Base-by-base conservation (phyloP, 495 filamentous ascomycete species). In the Lepraria neglecta region DNA sequence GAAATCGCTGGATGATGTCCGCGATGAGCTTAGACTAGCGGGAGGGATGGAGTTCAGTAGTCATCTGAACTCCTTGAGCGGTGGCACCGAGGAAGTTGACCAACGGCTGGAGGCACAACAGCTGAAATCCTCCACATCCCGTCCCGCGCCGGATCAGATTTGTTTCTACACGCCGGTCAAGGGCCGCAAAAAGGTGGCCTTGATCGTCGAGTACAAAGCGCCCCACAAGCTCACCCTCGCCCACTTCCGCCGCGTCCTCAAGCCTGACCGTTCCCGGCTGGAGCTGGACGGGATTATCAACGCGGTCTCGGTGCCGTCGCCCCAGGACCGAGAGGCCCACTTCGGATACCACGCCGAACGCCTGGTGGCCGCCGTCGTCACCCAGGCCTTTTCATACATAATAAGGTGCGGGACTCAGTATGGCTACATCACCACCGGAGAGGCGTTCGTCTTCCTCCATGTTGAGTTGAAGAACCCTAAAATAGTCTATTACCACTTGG, bases 301-400 rank as follows among this genome's bases (percentile, higher is more conserved):
- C 12, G 0, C 3, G 7, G 24, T 30, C 47, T 1, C 3, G 3
- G 24, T 50, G 47, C 47, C 47, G 47, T 14, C 21, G 24, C 6
- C 47, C 9, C 0, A 17, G 0, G 47, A 50, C 15, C 27, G 11
- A 2, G 3, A 6, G 10, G 21, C 48, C 71, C 14, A 30, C 47
- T 50, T 50, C 12, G 24, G 24, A 5, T 50, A 75, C 65, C 51
- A 72, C 64, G 65, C 71, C 19, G 73, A 72, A 19, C 61, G 52
- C 59, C 68, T 75, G 38, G 67, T 67, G 33, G 67, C 75, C 24
- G 73, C 76, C 40, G 72, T 79, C 48, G 63, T 76, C 59, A 77
- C 73, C 60, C 74, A 78, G 62, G 71, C 75, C 52, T 80, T 78
- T 72, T 75, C 69, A 43, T 78, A 79, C 61, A 81, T 82, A 74